These are phyloP conservation scores for Pythium periplocum DNA, from an alignment of 352 stramenopile species.

Conservation along the genomic window DNA sequence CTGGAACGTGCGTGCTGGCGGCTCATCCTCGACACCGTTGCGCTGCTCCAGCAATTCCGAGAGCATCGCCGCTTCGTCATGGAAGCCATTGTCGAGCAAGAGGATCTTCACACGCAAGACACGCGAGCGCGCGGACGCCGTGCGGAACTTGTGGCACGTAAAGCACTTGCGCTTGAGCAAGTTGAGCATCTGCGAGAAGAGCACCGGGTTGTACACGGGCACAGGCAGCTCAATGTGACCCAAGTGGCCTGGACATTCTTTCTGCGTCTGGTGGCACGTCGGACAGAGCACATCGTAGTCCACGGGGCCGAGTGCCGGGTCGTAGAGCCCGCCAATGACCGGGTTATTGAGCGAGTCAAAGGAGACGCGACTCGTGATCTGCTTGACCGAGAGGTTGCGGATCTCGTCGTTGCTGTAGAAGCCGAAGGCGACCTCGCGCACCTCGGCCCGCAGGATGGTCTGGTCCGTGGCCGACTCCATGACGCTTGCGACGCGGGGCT, in stretches of 20 bases:
- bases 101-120: conserved; percentile 89
- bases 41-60: conserved; percentile 80
- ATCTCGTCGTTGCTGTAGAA: conserved; percentile 99
- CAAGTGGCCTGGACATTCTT: conserved; percentile 97
- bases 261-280: conserved; percentile 95
- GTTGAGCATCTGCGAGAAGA: conserved; percentile 94
- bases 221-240: conserved; percentile 99
- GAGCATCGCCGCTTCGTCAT: conserved; percentile 72
- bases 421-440: conserved; percentile 89
- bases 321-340: conserved; percentile 95
- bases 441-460: conserved; percentile 89
- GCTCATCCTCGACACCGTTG: conserved; percentile 82
- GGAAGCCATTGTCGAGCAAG: conserved; percentile 87
- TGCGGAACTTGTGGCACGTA: conserved; percentile 96
- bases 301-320: conserved; percentile 92
- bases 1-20: conserved; percentile 61
- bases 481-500: neutral
- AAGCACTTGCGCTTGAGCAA: conserved; percentile 98
- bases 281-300: conserved; percentile 90
- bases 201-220: conserved; percentile 97
- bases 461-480: conserved; percentile 88
- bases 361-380: conserved; percentile 93
- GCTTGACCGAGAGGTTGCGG: conserved; percentile 93
- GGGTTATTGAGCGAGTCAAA: conserved; percentile 95
- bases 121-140: conserved; percentile 64